Percentiles rank a stretch among this genome's conserved stretches.
Conservation (phyloP, 2,329 filamentous ascomycete genomes). For the Tolypocladium tundrense region DNA sequence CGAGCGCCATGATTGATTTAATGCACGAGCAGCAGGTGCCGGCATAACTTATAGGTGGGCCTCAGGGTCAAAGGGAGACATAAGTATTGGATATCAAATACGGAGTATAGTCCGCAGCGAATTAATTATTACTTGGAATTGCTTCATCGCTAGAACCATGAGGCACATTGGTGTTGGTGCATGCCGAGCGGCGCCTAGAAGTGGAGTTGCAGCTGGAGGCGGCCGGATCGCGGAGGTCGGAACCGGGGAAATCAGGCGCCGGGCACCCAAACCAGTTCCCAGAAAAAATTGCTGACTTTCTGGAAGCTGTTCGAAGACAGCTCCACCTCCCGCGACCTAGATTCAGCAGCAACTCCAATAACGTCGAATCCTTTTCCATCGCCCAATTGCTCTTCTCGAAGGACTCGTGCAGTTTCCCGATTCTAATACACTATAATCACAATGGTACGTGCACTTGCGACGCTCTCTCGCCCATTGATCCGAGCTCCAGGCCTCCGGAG, state of each 20-base stretch:
- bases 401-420: neutral
- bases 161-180: neutral
- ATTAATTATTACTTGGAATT: too few relatives aligned
- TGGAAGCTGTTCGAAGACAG: slow-evolving; percentile 31
- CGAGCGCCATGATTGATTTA: neutral
- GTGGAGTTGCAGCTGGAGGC: neutral
- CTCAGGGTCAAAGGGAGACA: neutral
- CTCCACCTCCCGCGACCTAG: slow-evolving; percentile 13
- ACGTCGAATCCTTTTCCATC: neutral
- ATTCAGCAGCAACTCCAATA: neutral
- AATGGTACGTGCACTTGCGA: slow-evolving; percentile 16
- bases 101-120: neutral
- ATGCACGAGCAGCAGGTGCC: neutral
- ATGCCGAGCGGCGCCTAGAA: neutral
- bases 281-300: slow-evolving; percentile 28
- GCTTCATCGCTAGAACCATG: neutral
- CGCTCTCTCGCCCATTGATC: neutral
- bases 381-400: neutral
- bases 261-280: slow-evolving; percentile 7
- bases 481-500: neutral
- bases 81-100: neutral
- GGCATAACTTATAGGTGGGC: neutral
- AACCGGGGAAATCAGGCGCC: slow-evolving; percentile 23
- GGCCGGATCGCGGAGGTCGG: slow-evolving; percentile 11
- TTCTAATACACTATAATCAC: slow-evolving; percentile 9